Percentiles rank a stretch among this genome's conserved stretches.
Conservation (phyloP, 2,329 filamentous ascomycete species). For the Clathrospora elynae region DNA sequence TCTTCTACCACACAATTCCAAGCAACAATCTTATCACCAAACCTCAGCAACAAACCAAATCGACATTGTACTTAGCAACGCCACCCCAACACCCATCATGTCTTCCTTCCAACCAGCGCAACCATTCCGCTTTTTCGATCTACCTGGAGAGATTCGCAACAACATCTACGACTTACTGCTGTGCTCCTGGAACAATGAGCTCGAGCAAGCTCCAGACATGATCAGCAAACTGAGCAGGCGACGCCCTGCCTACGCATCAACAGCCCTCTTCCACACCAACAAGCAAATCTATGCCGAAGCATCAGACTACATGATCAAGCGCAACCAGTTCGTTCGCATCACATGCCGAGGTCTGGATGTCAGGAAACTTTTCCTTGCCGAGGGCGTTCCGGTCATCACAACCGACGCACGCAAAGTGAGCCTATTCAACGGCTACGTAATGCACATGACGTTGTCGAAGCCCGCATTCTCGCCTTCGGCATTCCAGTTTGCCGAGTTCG, state of each 20-base stretch:
- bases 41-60: conserved; percentile 2
- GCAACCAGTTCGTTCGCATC: conserved; percentile 35
- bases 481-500: conserved; percentile 27
- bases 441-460: conserved; percentile 35
- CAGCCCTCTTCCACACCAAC: conserved; percentile 31
- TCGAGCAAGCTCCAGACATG: conserved; percentile 20
- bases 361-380: conserved; percentile 26
- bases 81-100: conserved; percentile 15
- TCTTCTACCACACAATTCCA: conserved; percentile 1
- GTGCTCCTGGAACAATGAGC: conserved; percentile 33
- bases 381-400: conserved; percentile 29
- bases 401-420: conserved; percentile 20
- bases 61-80: neutral
- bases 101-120: conserved; percentile 18
- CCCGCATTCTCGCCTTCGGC: conserved; percentile 19
- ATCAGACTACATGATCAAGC: conserved; percentile 36
- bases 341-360: conserved; percentile 31
- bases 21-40: conserved; percentile 1
- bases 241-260: conserved; percentile 24
- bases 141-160: conserved; percentile 35
- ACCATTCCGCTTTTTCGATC: conserved; percentile 34
- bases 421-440: conserved; percentile 32
- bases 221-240: conserved; percentile 27
- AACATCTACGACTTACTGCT: conserved; percentile 33
- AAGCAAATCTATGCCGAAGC: conserved; percentile 37